A percentile compares a stretch with the other conserved stretches of the same genome.
Conservation (phyloP, 257 asterid species). For the Salvia splendens region DNA sequence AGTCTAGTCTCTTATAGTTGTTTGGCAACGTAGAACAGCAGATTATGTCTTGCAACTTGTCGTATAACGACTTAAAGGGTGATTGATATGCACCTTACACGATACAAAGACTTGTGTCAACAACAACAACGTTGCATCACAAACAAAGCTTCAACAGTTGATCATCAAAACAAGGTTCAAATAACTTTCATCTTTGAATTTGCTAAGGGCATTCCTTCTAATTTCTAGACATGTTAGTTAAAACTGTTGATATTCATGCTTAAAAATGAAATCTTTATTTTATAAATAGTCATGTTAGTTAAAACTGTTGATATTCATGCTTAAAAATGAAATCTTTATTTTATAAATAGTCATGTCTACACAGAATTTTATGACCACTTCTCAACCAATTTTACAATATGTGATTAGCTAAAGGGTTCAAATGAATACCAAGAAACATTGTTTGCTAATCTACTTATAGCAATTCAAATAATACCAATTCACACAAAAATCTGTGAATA, state of each 20-base stretch:
- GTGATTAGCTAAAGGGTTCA: neutral
- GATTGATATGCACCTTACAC: conserved; percentile 32
- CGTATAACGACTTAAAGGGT: conserved; percentile 34
- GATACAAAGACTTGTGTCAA: conserved; percentile 19
- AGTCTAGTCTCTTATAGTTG: conserved; percentile 42
- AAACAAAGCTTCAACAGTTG: neutral
- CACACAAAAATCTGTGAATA: conserved; percentile 3
- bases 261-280: neutral
- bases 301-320: too few species aligned
- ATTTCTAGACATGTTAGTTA: too few species aligned
- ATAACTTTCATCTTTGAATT: neutral
- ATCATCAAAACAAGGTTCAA: neutral
- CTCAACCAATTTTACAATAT: conserved; percentile 8
- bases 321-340: neutral
- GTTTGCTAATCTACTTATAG: neutral
- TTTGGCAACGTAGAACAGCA: conserved; percentile 40
- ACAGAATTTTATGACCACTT: neutral
- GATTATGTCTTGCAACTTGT: conserved; percentile 32
- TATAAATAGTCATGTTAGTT: too few species aligned
- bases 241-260: too few species aligned
- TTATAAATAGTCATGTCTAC: neutral
- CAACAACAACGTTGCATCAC: neutral
- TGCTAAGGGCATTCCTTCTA: neutral
- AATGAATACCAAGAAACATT: neutral
- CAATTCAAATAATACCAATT: neutral